phyloP scores from a whole-genome alignment of 2,329 filamentous ascomycete species.

The Phaeosphaeria sp. region DNA sequence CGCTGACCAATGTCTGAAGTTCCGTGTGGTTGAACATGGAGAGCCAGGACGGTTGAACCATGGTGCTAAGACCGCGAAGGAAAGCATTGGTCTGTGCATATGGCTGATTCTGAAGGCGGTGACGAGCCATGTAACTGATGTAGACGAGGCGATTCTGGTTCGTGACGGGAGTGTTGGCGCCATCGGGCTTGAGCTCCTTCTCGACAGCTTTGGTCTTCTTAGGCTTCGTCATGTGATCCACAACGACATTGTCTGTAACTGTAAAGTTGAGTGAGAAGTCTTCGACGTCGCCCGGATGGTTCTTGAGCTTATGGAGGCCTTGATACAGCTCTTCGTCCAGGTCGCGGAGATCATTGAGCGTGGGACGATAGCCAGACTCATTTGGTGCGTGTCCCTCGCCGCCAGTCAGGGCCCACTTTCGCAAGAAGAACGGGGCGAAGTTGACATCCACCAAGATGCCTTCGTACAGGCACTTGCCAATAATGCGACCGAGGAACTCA shows the following conservation, averaged over 20 bases:
- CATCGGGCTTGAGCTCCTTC: constrained; percentile 77
- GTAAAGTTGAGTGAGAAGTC: constrained; percentile 89
- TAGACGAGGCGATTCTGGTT: constrained; percentile 95
- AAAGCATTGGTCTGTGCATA: constrained; percentile 85
- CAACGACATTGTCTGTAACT: constrained; percentile 72
- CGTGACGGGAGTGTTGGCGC: constrained; percentile 79
- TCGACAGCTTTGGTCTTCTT: constrained; percentile 67
- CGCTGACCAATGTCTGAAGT: constrained; percentile 89
- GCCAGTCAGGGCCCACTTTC: constrained; percentile 88
- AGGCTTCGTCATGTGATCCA: constrained; percentile 37
- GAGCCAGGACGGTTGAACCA: constrained; percentile 92
- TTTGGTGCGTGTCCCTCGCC: constrained; percentile 67
- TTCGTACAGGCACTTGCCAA: constrained; percentile 97
- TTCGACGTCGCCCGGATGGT: constrained; percentile 79
- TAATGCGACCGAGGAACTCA: constrained; percentile 89
- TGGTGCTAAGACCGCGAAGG: constrained; percentile 80
- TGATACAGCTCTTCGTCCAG: constrained; percentile 91
- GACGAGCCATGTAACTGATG: constrained; percentile 87
- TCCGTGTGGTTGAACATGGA: constrained; percentile 99
- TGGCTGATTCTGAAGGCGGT: constrained; percentile 83
- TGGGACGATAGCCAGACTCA: constrained; percentile 82
- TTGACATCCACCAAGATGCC: constrained; percentile 91
- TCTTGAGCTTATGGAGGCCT: constrained; percentile 82
- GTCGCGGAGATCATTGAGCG: constrained; percentile 90
- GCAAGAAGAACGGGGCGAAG: constrained; percentile 93